Evolutionary conservation across 2,329 filamentous ascomycete genomes (phyloP).

Genomic region (Pestalotiopsis sp.): DNA sequence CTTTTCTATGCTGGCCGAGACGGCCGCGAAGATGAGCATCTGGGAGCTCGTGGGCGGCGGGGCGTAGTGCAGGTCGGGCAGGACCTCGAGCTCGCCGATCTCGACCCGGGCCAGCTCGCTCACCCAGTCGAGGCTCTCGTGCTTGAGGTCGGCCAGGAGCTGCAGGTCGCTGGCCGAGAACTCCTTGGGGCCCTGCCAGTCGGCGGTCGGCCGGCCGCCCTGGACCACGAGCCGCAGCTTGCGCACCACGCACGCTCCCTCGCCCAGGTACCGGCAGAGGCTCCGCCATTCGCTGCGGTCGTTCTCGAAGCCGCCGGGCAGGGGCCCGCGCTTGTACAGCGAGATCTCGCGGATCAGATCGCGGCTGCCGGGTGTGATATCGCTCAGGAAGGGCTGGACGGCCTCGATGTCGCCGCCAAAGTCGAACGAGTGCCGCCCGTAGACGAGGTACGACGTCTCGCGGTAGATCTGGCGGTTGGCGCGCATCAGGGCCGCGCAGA

Average conservation of each 20-base stretch:
- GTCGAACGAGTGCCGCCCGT: slow-evolving; percentile 58
- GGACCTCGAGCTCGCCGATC: slow-evolving; percentile 53
- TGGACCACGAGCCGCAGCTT: slow-evolving; percentile 56
- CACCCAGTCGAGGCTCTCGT: slow-evolving; percentile 60
- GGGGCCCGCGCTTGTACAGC: slow-evolving; percentile 58
- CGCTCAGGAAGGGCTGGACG: slow-evolving; percentile 60
- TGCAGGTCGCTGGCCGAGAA: slow-evolving; percentile 51
- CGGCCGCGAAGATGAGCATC: slow-evolving; percentile 61
- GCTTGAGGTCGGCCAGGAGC: slow-evolving; percentile 44
- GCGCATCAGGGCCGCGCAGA: slow-evolving; percentile 49
- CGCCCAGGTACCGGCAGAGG: slow-evolving; percentile 52
- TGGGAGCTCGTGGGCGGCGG: slow-evolving; percentile 54
- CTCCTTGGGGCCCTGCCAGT: slow-evolving; percentile 52
- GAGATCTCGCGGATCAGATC: slow-evolving; percentile 51
- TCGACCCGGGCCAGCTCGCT: slow-evolving; percentile 55
- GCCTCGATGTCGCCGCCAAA: slow-evolving; percentile 65
- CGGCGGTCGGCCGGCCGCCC: slow-evolving; percentile 49
- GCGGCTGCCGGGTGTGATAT: slow-evolving; percentile 54
- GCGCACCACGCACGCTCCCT: slow-evolving; percentile 37
- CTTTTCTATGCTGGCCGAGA: slow-evolving; percentile 61
- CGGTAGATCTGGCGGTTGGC: slow-evolving; percentile 51
- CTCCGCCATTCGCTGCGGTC: slow-evolving; percentile 57
- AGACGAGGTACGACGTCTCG: slow-evolving; percentile 60
- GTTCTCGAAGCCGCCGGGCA: slow-evolving; percentile 53
- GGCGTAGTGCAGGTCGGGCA: slow-evolving; percentile 56